Percentiles rank a stretch among this genome's conserved stretches.
Evolutionary conservation across 2,329 filamentous ascomycete species (phyloP).

Genomic region (Chrysoporthe deuterocubensis): DNA sequence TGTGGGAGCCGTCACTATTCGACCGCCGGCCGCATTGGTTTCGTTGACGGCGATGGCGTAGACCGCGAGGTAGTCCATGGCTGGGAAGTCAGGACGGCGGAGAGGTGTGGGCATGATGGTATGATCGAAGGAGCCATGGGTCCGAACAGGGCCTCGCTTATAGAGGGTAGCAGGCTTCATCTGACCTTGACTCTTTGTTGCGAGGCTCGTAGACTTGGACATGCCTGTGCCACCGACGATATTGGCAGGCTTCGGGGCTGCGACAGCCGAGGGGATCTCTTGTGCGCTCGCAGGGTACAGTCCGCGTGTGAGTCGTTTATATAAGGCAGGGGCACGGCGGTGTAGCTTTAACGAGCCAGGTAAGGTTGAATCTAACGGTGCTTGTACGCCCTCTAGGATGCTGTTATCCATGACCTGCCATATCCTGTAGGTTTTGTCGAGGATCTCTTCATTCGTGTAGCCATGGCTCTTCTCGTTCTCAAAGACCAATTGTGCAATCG

Average conservation of each 20-base stretch:
- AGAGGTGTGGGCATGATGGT: conserved; percentile 50
- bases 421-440: conserved; percentile 50
- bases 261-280: conserved; percentile 18
- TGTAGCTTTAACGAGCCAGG: conserved; percentile 54
- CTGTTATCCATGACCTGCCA: conserved; percentile 58
- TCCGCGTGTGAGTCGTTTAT: conserved; percentile 49
- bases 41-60: conserved; percentile 58
- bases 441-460: conserved; percentile 54
- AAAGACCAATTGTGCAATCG: conserved; percentile 55
- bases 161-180: conserved; percentile 42
- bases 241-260: conserved; percentile 8
- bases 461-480: conserved; percentile 57
- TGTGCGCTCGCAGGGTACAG: conserved; percentile 44
- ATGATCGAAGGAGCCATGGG: conserved; percentile 51
- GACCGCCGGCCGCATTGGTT: conserved; percentile 55
- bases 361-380: conserved; percentile 45
- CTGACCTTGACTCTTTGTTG: conserved; percentile 48
- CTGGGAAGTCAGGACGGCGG: conserved; percentile 52
- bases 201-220: conserved; percentile 34
- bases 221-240: conserved; percentile 17
- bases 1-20: conserved; percentile 56
- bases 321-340: conserved; percentile 51
- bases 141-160: conserved; percentile 43
- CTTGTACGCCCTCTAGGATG: conserved; percentile 54
- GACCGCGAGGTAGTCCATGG: conserved; percentile 55